These are phyloP conservation scores for Voacanga thouarsii DNA, from an alignment of 257 asterid species.

Conservation along the genomic window DNA sequence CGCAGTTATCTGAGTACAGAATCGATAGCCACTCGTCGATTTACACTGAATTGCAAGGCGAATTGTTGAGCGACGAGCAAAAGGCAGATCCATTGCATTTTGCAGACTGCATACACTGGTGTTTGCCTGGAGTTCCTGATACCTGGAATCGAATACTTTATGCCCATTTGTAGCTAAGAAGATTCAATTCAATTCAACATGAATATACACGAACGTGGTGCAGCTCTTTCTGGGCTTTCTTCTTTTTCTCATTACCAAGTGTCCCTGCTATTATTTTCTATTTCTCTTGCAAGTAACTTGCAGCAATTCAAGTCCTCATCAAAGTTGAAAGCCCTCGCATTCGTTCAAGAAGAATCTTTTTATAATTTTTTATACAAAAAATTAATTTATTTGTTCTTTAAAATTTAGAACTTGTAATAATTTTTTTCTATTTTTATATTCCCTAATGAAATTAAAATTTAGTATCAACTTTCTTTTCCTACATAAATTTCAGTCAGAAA, in stretches of 20 bases:
- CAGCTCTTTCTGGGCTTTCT: neutral
- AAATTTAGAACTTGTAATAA: too few relatives aligned
- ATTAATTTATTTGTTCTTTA: too few relatives aligned
- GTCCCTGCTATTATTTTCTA: neutral
- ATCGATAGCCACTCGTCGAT: slow-evolving; percentile 74
- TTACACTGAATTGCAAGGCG: slow-evolving; percentile 66
- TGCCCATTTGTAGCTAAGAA: slow-evolving; percentile 48
- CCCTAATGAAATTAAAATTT: too few relatives aligned
- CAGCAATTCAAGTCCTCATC: neutral
- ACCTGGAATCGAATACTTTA: slow-evolving; percentile 75
- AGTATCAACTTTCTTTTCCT: too few relatives aligned
- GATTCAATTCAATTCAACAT: neutral
- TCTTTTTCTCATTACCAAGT: neutral
- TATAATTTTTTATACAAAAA: too few relatives aligned
- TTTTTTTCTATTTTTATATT: too few relatives aligned
- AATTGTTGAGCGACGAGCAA: slow-evolving; percentile 57
- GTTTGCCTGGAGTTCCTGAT: slow-evolving; percentile 91
- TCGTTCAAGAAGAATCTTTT: neutral
- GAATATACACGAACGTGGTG: neutral
- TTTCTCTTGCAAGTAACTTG: neutral
- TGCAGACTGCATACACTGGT: slow-evolving; percentile 95
- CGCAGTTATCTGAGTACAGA: slow-evolving; percentile 76
- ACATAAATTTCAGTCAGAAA: too few relatives aligned
- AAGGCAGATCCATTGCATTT: slow-evolving; percentile 58
- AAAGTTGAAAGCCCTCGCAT: neutral